Conservation (phyloP, 129 eudicot species). For the Tagetes erecta region DNA sequence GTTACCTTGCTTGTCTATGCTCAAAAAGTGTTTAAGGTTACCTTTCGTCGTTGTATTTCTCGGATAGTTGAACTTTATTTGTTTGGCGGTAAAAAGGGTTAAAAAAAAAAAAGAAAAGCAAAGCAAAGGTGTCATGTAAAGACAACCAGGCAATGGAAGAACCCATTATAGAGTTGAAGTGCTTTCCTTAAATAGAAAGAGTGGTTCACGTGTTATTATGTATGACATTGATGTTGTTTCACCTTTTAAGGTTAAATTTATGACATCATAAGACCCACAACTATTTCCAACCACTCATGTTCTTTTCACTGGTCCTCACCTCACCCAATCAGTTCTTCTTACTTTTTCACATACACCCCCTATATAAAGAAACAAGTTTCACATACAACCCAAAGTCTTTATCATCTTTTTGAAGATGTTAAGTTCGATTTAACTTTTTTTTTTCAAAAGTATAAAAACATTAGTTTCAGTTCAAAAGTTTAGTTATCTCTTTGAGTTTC, state of each 20-base stretch:
- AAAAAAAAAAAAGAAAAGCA: background rate
- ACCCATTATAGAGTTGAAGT: constrained; percentile 13
- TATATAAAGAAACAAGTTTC: background rate
- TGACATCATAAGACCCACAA: constrained; percentile 23
- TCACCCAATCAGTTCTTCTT: constrained; percentile 11
- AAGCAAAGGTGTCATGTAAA: background rate
- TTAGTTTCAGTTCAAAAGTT: too few relatives aligned
- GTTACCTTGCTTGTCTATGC: too few relatives aligned
- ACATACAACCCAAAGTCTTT: background rate
- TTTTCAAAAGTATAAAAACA: too few relatives aligned
- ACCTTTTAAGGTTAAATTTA: constrained; percentile 39
- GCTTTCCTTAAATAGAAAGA: constrained; percentile 36
- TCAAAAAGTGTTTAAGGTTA: too few relatives aligned
- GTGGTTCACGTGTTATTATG: constrained; percentile 36
- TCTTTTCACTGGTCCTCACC: constrained; percentile 34
- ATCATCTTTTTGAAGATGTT: background rate
- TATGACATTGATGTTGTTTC: constrained; percentile 40
- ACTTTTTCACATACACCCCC: background rate
- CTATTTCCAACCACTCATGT: constrained; percentile 19
- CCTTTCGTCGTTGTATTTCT: too few relatives aligned
- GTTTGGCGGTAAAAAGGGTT: too few relatives aligned
- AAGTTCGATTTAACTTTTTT: too few relatives aligned
- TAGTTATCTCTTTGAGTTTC: too few relatives aligned
- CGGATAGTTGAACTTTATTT: too few relatives aligned
- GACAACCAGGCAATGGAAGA: background rate